Evolutionary conservation across 139 green algal genomes (phyloP).

Genomic region (Dunaliella primolecta): DNA sequence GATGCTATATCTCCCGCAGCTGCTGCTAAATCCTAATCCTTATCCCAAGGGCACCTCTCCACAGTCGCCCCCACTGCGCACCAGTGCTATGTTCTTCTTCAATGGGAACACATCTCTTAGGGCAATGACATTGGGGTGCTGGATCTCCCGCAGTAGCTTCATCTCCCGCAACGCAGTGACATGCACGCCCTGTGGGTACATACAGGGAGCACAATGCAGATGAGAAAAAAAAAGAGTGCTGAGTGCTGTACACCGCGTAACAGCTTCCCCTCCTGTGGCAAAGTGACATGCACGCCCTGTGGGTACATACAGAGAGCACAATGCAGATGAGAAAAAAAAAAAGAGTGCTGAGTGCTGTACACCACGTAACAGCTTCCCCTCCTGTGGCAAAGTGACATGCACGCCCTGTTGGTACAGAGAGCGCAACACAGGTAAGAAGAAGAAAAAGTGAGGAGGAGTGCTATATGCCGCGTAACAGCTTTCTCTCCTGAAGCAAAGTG

Average conservation of each 20-base stretch:
- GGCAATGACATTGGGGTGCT: slow-evolving; percentile 69
- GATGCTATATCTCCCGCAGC: no score
- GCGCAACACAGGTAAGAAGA: no score
- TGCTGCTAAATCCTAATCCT: no score
- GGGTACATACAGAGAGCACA: no score
- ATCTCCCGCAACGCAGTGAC: slow-evolving; percentile 88
- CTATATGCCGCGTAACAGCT: slow-evolving; percentile 81
- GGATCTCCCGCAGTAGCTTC: slow-evolving; percentile 84
- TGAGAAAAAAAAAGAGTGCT: no score
- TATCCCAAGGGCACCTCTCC: background rate
- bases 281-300: slow-evolving; percentile 88
- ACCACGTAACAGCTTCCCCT: slow-evolving; percentile 91
- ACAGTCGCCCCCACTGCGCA: slow-evolving; percentile 6
- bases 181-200: slow-evolving; percentile 81
- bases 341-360: slow-evolving; percentile 71
- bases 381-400: slow-evolving; percentile 80
- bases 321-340: no score
- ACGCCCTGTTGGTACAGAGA: slow-evolving; percentile 81
- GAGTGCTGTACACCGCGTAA: slow-evolving; percentile 76
- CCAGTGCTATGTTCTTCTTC: slow-evolving; percentile 48
- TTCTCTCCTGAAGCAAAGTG: slow-evolving; percentile 87
- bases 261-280: slow-evolving; percentile 88
- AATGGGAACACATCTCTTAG: slow-evolving; percentile 80
- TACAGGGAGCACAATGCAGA: background rate
- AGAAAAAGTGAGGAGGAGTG: no score